Conservation (phyloP, 2,329 filamentous ascomycete genomes). For the Microcyclospora tardicrescens region DNA sequence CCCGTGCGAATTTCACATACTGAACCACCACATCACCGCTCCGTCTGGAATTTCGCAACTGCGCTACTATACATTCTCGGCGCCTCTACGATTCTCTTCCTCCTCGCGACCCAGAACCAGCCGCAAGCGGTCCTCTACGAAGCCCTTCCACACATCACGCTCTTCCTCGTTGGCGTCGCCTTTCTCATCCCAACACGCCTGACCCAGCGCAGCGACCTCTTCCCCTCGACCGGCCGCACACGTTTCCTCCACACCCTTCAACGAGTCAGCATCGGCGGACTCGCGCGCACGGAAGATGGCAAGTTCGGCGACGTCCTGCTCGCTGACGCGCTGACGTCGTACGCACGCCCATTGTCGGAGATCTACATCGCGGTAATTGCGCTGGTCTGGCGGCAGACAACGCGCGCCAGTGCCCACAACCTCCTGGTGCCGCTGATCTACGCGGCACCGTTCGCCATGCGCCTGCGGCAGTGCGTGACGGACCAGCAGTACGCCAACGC, state of each 20-base stretch:
- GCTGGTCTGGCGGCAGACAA: constrained; percentile 48
- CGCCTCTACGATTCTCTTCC: constrained; percentile 68
- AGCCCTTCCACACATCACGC: constrained; percentile 74
- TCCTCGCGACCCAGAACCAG: constrained; percentile 59
- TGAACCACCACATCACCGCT: constrained; percentile 63
- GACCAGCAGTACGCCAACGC: constrained; percentile 83
- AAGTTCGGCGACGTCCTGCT: constrained; percentile 92
- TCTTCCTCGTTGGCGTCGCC: constrained; percentile 58
- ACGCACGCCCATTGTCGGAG: constrained; percentile 83
- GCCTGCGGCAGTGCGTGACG: constrained; percentile 80
- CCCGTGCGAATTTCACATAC: constrained; percentile 57
- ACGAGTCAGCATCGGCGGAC: constrained; percentile 69
- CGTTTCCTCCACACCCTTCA: constrained; percentile 64
- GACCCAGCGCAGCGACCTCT: constrained; percentile 1
- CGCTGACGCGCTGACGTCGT: constrained; percentile 87
- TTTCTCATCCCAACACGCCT: constrained; percentile 45
- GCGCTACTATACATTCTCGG: constrained; percentile 59
- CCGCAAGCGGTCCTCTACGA: constrained; percentile 63
- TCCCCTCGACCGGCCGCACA: constrained; percentile 43
- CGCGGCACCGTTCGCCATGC: constrained; percentile 69
- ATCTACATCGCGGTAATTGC: constrained; percentile 83
- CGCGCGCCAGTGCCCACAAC: constrained; percentile 61
- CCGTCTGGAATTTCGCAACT: constrained; percentile 74
- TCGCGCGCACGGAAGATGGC: constrained; percentile 75
- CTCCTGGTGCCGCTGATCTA: constrained; percentile 76